Conservation (phyloP, 768 basidiomycete genomes). For the Mycena galopus region DNA sequence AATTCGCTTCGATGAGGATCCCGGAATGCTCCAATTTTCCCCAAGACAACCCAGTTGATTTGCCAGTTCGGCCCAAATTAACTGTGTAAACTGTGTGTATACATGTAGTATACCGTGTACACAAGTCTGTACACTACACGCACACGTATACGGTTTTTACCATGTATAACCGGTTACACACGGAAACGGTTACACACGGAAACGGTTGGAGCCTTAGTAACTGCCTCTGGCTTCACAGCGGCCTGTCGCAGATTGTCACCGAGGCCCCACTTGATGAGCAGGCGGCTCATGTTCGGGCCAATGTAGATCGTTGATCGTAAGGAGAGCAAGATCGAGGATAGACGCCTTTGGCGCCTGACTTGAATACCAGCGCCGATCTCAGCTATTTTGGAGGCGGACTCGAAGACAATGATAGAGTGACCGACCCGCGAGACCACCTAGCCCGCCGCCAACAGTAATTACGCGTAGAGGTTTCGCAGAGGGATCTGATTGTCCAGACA, state of each 20-base stretch:
- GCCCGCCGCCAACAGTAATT: conserved; percentile 11
- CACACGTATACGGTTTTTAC: too few relatives aligned
- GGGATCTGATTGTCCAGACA: too few relatives aligned
- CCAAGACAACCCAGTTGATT: too few relatives aligned
- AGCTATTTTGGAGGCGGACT: conserved; percentile 45
- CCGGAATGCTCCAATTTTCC: too few relatives aligned
- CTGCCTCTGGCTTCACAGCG: conserved; percentile 53
- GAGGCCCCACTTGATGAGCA: conserved; percentile 66
- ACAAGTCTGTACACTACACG: too few relatives aligned
- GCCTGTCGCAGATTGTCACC: conserved; percentile 53
- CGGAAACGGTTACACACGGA: too few relatives aligned
- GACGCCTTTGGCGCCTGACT: background rate
- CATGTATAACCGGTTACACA: too few relatives aligned
- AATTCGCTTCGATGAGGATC: too few relatives aligned
- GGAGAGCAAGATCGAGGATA: background rate
- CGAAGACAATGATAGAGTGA: conserved; percentile 55
- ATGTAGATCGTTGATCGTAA: conserved; percentile 6
- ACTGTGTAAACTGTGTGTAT: too few relatives aligned
- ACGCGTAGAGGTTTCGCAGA: background rate
- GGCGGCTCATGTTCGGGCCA: conserved; percentile 55
- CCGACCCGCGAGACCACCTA: conserved; percentile 52
- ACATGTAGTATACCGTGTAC: too few relatives aligned
- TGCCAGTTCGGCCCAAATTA: too few relatives aligned
- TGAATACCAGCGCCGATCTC: conserved; percentile 13
- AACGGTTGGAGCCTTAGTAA: too few relatives aligned